Conservation (phyloP, 208 protist genomes). For the Wallacemonas sp. region DNA sequence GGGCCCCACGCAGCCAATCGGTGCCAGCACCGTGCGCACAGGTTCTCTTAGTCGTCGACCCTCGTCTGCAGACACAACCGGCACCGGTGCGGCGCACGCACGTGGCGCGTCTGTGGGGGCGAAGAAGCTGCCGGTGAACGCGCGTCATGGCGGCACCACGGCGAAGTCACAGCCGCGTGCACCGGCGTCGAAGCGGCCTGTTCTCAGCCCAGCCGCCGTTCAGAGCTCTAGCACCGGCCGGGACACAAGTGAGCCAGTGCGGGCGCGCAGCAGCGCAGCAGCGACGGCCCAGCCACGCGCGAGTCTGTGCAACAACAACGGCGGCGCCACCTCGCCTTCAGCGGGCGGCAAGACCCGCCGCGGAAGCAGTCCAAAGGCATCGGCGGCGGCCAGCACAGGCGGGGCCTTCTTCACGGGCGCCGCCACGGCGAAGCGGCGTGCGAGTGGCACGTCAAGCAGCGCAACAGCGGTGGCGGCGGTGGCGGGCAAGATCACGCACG, state of each 20-base stretch:
- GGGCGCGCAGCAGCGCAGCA: no score
- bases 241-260: no score
- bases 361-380: neutral
- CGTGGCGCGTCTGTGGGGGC: neutral
- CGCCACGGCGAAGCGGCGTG: slow-evolving; percentile 2
- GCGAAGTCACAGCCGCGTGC: slow-evolving; percentile 3
- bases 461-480: neutral
- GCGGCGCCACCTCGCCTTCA: neutral
- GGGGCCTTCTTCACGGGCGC: slow-evolving; percentile 8
- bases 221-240: no score
- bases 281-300: no score
- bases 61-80: slow-evolving; percentile 1
- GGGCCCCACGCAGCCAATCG: neutral
- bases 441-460: neutral
- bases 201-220: neutral
- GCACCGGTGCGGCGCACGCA: neutral
- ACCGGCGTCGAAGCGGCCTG: slow-evolving; percentile 6
- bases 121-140: slow-evolving; percentile 1
- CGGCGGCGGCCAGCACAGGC: neutral
- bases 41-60: neutral
- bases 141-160: neutral
- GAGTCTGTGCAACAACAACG: neutral
- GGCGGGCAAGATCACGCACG: neutral
- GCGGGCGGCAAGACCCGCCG: neutral
- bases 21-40: neutral